Evolutionary conservation across 139 green algal species (phyloP), one percentile per base, ranked within the genome.

Genomic region (Chlamydomonas eustigma): DNA sequence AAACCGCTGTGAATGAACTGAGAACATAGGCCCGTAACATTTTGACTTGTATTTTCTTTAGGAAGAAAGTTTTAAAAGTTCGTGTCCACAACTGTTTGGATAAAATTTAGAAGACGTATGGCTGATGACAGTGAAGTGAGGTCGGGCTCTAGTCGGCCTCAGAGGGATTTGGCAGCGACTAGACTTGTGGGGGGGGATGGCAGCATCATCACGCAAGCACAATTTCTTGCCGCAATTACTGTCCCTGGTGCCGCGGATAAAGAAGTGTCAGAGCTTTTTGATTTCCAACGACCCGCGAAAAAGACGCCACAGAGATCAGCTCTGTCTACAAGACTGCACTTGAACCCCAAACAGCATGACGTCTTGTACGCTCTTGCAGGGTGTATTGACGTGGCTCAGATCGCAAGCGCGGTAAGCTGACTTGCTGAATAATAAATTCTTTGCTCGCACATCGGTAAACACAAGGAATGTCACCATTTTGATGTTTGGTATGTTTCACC

Each of bases 241-340:
- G 44, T 18, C 12, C 44, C 44, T 58, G 44, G 44, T 18, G 44
- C 44, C 12, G 12, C 44, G 12, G 12, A 58, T 12, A 12, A 18
- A 28, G 44, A 58, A 5, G 52, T 68, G n/a, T 68, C 52, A 35
- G 52, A 68, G 52, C 52, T 68, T 25, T 68, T 68, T 28, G 44
- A 58, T 18, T 68, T 68, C 52, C 22, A 68, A 22, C 52, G 52
- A 31, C 52, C 52, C 22, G 44, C 44, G 44, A 22, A 31, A 22
- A 68, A 68, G 52, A 22, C 12, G n/a, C 52, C 52, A 5, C 52
- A 31, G 12, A 35, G n/a, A 28, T 35, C 52, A 22, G 32, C 52
- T 35, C 12, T 28, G 4, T 22, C 52, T 4, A 68, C 12, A 4
- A 25, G 8, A 4, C 12, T 31, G 4, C 8, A 68, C n/a, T 28